Conservation (phyloP, 331 rosid genomes). For the Quercus phellos region DNA sequence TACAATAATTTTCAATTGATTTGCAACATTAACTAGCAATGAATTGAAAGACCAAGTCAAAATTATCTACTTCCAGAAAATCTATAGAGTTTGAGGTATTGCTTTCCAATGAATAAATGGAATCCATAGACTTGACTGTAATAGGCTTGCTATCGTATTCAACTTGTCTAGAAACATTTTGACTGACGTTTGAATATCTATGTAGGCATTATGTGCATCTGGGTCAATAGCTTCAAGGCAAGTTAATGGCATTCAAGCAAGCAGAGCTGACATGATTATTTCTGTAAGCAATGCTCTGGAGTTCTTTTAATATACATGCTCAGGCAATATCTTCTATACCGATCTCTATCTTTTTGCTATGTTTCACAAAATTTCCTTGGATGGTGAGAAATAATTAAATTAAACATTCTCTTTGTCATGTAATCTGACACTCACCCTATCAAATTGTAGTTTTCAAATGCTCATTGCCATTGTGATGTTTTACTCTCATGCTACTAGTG, state of each 20-base stretch:
- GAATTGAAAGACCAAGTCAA: no score
- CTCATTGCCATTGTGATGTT: background rate
- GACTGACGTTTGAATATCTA: constrained; percentile 2
- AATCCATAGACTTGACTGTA: no score
- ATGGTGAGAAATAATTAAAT: background rate
- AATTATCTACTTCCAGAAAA: no score
- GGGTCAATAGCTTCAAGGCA: constrained; percentile 31
- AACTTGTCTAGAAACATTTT: background rate
- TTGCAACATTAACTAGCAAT: no score
- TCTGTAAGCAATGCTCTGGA: constrained; percentile 48
- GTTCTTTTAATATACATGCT: background rate
- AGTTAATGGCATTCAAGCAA: constrained; percentile 53
- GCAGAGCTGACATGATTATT: constrained; percentile 76
- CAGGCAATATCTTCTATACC: background rate
- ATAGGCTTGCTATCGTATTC: background rate
- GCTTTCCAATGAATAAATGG: no score
- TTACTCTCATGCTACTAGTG: background rate
- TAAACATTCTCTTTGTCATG: background rate
- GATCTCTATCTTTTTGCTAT: background rate
- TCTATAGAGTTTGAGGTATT: no score
- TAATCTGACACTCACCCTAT: background rate
- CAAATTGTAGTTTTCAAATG: background rate
- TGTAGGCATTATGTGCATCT: constrained; percentile 76
- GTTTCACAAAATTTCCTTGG: background rate
- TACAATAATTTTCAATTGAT: no score